Evolutionary conservation across 202 grass and related monocot genomes (phyloP).

Genomic region (Panicum hallii): DNA sequence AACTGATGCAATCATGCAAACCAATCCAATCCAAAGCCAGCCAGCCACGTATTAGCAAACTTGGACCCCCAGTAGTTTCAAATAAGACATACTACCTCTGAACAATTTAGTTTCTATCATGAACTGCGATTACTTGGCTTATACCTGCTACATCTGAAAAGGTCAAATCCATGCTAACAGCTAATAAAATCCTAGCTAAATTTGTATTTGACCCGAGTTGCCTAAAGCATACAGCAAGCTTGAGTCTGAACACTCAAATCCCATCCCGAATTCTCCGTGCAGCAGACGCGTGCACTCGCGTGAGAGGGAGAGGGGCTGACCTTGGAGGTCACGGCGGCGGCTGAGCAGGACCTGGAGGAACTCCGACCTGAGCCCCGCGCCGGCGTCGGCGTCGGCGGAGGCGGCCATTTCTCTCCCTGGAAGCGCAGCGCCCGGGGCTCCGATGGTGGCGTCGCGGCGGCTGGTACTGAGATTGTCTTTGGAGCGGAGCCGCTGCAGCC

Average conservation of each 20-base stretch:
- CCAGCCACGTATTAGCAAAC: neutral
- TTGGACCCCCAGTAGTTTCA: neutral
- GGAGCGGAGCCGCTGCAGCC: neutral
- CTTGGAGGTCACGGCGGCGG: conserved; percentile 50
- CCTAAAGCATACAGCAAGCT: neutral
- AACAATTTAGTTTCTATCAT: neutral
- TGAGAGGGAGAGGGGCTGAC: neutral
- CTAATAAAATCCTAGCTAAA: neutral
- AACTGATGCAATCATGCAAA: neutral
- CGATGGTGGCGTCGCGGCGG: neutral
- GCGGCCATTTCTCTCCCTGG: conserved; percentile 39
- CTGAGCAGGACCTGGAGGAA: conserved; percentile 61
- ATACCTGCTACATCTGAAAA: neutral
- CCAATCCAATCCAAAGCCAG: neutral
- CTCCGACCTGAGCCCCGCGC: conserved; percentile 48
- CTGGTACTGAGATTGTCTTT: neutral
- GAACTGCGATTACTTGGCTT: neutral
- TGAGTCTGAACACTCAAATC: neutral
- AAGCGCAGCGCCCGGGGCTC: neutral
- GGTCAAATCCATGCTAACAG: neutral
- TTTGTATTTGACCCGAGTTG: neutral
- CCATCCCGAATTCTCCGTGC: neutral
- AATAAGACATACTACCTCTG: neutral
- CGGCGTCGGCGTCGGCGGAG: neutral
- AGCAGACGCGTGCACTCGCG: neutral